Evolutionary conservation across 306 rosid genomes (phyloP).

Genomic region (Mimosa bimucronata): DNA sequence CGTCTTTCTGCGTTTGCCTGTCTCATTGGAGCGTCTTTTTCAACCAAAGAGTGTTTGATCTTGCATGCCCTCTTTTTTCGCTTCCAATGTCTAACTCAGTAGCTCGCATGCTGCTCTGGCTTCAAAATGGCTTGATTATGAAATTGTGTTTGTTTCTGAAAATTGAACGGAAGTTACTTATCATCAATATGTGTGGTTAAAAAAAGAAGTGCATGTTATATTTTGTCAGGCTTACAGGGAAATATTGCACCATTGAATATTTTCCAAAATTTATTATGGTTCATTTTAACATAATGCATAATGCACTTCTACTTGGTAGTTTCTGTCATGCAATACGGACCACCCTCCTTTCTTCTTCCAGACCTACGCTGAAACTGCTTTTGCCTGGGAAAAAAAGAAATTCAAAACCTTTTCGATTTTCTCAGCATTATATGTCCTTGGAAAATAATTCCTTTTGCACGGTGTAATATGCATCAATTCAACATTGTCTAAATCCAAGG

Average conservation of each 20-base stretch:
- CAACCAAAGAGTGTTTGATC: conserved; percentile 23
- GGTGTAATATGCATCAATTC: neutral
- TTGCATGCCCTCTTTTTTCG: neutral
- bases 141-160: neutral
- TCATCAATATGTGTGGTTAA: neutral
- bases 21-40: conserved; percentile 17
- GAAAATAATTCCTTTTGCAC: neutral
- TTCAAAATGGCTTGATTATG: neutral
- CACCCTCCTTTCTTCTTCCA: neutral
- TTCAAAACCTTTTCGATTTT: conserved; percentile 8
- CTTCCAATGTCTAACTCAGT: neutral
- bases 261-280: conserved; percentile 3
- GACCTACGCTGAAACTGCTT: neutral
- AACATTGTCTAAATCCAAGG: conserved; percentile 5
- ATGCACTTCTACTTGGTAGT: conserved; percentile 12
- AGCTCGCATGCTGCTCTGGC: neutral
- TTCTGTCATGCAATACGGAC: conserved; percentile 17
- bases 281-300: conserved; percentile 16
- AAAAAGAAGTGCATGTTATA: neutral
- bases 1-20: neutral
- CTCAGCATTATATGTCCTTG: neutral
- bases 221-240: conserved; percentile 11
- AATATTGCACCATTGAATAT: neutral
- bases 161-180: neutral
- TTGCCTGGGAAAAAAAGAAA: neutral